Percentiles rank a stretch among this genome's conserved stretches.
phyloP scores from a whole-genome alignment of 192 early-diverging fungal genomes.

The Phlyctochytrium arcticum region DNA sequence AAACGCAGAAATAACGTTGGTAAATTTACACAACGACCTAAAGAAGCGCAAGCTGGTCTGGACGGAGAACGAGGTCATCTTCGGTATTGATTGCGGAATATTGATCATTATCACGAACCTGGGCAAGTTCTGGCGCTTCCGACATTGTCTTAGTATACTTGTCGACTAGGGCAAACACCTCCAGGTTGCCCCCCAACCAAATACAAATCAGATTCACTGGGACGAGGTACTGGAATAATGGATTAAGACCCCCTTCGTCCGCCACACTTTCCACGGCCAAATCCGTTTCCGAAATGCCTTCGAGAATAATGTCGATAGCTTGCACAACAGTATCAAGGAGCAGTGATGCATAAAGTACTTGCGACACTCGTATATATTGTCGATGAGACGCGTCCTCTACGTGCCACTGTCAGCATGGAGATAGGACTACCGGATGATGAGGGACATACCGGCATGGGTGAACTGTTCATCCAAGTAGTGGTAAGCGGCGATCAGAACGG shows the following conservation, averaged over 20 bases:
- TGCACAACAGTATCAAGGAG: not conserved
- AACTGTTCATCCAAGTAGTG: constrained; percentile 27
- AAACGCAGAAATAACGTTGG: constrained; percentile 38
- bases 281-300: not conserved
- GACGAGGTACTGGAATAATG: not conserved
- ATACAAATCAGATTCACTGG: not conserved
- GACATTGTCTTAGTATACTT: constrained; percentile 23
- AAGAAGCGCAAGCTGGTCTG: constrained; percentile 15
- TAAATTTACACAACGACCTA: constrained; percentile 21
- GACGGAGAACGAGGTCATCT: not conserved
- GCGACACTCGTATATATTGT: constrained; percentile 9
- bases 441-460: constrained; percentile 11
- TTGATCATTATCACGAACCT: constrained; percentile 3
- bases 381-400: constrained; percentile 8
- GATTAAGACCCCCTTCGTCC: not conserved
- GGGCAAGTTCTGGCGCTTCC: constrained; percentile 10
- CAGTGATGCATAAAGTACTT: not conserved
- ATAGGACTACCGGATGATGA: not conserved
- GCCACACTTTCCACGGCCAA: not conserved
- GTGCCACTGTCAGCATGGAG: not conserved
- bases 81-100: not conserved
- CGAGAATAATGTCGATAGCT: not conserved
- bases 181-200: constrained; percentile 18
- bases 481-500: constrained; percentile 24
- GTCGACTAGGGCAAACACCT: constrained; percentile 17